Percentiles rank a stretch among this genome's conserved stretches.
Evolutionary conservation across 1,139 yeast genomes (phyloP).

Genomic region (Kodamaea derodonti): DNA sequence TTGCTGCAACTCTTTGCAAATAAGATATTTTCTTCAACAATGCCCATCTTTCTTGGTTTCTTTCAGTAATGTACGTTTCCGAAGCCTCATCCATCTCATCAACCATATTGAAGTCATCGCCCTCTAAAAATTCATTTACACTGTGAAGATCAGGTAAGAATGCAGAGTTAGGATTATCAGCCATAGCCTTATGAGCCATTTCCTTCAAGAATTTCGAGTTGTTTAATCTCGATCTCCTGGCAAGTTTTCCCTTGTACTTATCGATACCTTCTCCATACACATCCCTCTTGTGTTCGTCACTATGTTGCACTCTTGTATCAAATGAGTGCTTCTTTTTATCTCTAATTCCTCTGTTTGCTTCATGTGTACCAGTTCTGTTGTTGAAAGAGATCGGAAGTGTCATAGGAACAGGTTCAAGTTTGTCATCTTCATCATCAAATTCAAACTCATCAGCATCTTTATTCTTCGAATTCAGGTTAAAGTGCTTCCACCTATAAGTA

Average conservation of each 20-base stretch:
- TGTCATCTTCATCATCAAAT: slow-evolving; percentile 26
- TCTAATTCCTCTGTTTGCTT: slow-evolving; percentile 77
- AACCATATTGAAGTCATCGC: slow-evolving; percentile 36
- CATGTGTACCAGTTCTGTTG: slow-evolving; percentile 71
- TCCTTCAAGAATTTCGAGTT: slow-evolving; percentile 52
- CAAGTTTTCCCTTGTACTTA: slow-evolving; percentile 45
- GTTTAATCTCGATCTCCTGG: slow-evolving; percentile 47
- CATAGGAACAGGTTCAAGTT: slow-evolving; percentile 29
- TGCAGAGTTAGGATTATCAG: slow-evolving; percentile 31
- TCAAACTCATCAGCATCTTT: slow-evolving; percentile 21
- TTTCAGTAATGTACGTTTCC: slow-evolving; percentile 38
- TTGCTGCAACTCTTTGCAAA: slow-evolving; percentile 57
- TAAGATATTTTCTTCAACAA: slow-evolving; percentile 67
- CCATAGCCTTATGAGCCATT: slow-evolving; percentile 49
- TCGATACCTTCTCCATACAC: slow-evolving; percentile 77
- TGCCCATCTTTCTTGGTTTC: slow-evolving; percentile 61
- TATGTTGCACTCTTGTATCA: slow-evolving; percentile 76
- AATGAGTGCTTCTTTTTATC: slow-evolving; percentile 78
- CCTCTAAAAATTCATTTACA: slow-evolving; percentile 51
- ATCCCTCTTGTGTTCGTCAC: slow-evolving; percentile 59
- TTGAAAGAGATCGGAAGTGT: slow-evolving; percentile 68
- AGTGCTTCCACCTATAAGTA: slow-evolving; percentile 49
- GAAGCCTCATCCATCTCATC: slow-evolving; percentile 39
- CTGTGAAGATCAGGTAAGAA: slow-evolving; percentile 58
- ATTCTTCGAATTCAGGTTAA: slow-evolving; percentile 17